Base-by-base conservation (phyloP, 83 land plant genomes). In the Picea engelmannii region DNA sequence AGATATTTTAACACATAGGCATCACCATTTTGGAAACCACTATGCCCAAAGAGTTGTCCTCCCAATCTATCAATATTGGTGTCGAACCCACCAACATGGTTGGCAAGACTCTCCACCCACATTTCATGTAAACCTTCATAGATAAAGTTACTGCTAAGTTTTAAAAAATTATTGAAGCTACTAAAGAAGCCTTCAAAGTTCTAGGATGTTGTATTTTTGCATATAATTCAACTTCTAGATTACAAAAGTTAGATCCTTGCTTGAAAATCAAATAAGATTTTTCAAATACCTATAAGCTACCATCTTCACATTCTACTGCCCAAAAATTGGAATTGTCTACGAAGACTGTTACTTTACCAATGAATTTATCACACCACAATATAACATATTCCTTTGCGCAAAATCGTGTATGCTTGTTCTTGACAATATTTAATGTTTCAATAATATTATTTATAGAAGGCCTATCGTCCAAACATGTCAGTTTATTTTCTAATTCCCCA, bases 41-140 rank as follows among this genome's bases (percentile, higher is more conserved):
- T 35, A 35, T 35, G 2, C 38, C 38, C 38, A 35, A 2, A 35
- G 38, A 97, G 68, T 71, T 80, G 60, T 93, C 93, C 78, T 94
- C 91, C 86, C 98, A 97, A 74, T 97, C 99, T 61, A 95, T 88
- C 81, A 95, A 95, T 42, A 89, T 89, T 64, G 97, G 92, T 17
- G 94, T 92, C 59, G 99, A 97, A 10, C 99, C 98, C 84, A 94
- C 82, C 94, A 97, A 84, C 92, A 97, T 95, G 21, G 92, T 90
- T 80, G 98, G 99, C 85, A 96, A 82, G 31, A 96, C 91, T 80
- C 96, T 89, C 79, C 98, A 90, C 52, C 99, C 99, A 83, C 99
- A 95, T 78, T 87, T 95, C 27, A 98, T 94, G 85, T 97, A 97
- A 80, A 97, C 89, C 99, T 97, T 64, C 55, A 31, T 15, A 81